Evolutionary conservation across 1,139 yeast species (phyloP).

Genomic region (Geotrichum histeridarum): DNA sequence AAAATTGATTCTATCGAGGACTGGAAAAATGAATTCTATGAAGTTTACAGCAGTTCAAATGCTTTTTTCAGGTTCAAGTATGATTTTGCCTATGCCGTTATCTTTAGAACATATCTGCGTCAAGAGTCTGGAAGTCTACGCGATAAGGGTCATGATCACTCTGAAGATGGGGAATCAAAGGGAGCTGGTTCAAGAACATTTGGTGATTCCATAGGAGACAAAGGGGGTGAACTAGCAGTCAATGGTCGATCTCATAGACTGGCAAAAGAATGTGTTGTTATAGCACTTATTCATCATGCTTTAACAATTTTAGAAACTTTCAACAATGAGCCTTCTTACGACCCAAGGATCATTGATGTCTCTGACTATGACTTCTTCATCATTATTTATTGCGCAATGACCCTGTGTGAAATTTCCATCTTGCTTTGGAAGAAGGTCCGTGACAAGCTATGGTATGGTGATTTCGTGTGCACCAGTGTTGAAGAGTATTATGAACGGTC

Average conservation of each 20-base stretch:
- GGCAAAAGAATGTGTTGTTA: conserved; percentile 17
- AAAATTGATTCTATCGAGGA: conserved; percentile 13
- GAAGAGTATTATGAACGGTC: conserved; percentile 18
- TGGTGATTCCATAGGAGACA: neutral
- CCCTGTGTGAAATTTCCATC: conserved; percentile 15
- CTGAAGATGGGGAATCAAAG: conserved; percentile 1
- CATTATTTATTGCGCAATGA: conserved; percentile 17
- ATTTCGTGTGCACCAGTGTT: conserved; percentile 12
- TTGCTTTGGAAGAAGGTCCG: conserved; percentile 14
- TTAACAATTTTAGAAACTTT: conserved; percentile 12
- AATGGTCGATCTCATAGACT: conserved; percentile 5
- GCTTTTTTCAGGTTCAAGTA: conserved; percentile 5
- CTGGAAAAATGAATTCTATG: conserved; percentile 10
- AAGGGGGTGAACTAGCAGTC: conserved; percentile 8
- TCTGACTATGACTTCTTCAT: conserved; percentile 16
- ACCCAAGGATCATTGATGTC: conserved; percentile 13
- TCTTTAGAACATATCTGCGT: conserved; percentile 14
- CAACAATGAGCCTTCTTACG: conserved; percentile 11
- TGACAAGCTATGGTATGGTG: conserved; percentile 14
- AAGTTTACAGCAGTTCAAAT: neutral
- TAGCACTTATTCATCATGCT: conserved; percentile 14
- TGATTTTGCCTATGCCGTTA: conserved; percentile 17
- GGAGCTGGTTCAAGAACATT: neutral
- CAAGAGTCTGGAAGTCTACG: conserved; percentile 12
- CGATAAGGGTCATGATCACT: neutral